Conservation (phyloP, 169 alveolate genomes). For the Eimeria acervulina region DNA sequence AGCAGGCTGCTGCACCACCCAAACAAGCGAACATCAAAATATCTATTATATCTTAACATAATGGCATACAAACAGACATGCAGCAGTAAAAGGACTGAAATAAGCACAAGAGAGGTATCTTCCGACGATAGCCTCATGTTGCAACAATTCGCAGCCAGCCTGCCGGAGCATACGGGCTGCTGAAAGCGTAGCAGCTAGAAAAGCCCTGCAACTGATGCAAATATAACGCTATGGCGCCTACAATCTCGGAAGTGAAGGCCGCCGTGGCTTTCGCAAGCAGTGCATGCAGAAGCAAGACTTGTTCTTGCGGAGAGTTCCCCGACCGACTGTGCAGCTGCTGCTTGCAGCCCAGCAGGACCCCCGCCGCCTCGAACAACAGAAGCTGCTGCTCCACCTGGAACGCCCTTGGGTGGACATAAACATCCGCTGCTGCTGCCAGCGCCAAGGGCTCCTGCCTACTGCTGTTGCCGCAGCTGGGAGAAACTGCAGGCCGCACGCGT, state of each 20-base stretch:
- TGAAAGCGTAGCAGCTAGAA: neutral
- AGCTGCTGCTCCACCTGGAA: slow-evolving; percentile 73
- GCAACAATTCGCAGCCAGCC: neutral
- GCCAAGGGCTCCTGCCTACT: slow-evolving; percentile 71
- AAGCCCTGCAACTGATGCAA: neutral
- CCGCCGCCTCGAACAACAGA: slow-evolving; percentile 68
- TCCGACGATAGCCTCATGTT: neutral
- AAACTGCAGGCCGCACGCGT: slow-evolving; percentile 52
- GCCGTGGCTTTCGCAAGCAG: slow-evolving; percentile 55
- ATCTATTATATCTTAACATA: neutral
- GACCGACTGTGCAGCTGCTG: slow-evolving; percentile 42
- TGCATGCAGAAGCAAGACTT: slow-evolving; percentile 64
- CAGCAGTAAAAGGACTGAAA: neutral
- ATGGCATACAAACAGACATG: neutral
- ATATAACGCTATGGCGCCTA: neutral
- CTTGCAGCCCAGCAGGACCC: slow-evolving; percentile 64
- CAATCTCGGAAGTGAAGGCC: slow-evolving; percentile 49
- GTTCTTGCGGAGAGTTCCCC: slow-evolving; percentile 1
- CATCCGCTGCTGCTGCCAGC: slow-evolving; percentile 73
- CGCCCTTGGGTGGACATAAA: slow-evolving; percentile 53
- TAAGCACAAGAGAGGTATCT: neutral
- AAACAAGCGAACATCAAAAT: neutral
- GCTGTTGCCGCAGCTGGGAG: slow-evolving; percentile 68
- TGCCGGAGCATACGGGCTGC: neutral
- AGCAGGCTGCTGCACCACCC: slow-evolving; percentile 21